phyloP scores from a whole-genome alignment of 805 yeast genomes.

The Zygoascus biomembranicola region DNA sequence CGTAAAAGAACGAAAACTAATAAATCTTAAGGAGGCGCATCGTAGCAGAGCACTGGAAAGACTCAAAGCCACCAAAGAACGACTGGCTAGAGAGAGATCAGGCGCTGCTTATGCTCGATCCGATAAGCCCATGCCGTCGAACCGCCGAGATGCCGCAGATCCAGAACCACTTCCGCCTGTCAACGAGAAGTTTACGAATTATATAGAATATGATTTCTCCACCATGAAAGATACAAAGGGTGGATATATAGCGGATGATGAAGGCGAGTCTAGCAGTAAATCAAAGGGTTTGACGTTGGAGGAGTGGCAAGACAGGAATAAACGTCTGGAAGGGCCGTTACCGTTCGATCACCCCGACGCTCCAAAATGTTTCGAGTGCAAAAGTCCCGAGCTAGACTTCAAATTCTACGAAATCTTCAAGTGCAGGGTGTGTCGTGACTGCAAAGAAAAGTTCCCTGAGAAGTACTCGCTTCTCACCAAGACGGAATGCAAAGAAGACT shows the following conservation, averaged over 20 bases:
- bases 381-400: conserved; percentile 71
- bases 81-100: conserved; percentile 13
- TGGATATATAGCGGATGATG: conserved; percentile 52
- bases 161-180: conserved; percentile 14
- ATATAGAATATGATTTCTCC: conserved; percentile 51
- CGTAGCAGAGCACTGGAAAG: conserved; percentile 16
- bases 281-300: conserved; percentile 34
- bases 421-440: conserved; percentile 69
- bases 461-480: conserved; percentile 87
- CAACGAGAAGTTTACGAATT: conserved; percentile 26
- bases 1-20: not conserved
- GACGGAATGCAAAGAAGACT: conserved; percentile 92
- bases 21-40: conserved; percentile 10
- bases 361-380: conserved; percentile 79
- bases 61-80: conserved; percentile 18
- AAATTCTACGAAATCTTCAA: conserved; percentile 60
- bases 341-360: conserved; percentile 52
- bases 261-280: conserved; percentile 10
- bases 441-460: conserved; percentile 68
- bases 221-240: conserved; percentile 86
- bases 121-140: not conserved
- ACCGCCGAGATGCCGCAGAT: conserved; percentile 8
- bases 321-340: conserved; percentile 18
- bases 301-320: conserved; percentile 49
- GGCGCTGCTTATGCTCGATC: not conserved